These are phyloP conservation scores for Dendrocalamus latiflorus DNA, from an alignment of 202 grass and related monocot species.

Conservation along the genomic window DNA sequence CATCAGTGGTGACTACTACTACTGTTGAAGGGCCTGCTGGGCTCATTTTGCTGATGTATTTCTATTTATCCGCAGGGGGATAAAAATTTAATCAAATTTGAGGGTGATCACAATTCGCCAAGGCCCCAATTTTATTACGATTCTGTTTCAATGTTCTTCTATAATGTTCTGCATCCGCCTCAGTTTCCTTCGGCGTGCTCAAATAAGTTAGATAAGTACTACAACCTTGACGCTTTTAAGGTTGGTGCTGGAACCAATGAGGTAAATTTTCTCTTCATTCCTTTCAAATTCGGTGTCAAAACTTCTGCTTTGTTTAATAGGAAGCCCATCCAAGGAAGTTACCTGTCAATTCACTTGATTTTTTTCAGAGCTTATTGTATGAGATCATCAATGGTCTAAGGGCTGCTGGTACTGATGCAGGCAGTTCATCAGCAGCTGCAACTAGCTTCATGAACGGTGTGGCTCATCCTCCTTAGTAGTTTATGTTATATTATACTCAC, in stretches of 20 bases:
- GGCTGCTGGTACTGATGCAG: slow-evolving; percentile 57
- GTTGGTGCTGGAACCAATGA: slow-evolving; percentile 62
- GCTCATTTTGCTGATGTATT: slow-evolving; percentile 15
- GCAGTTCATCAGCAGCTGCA: slow-evolving; percentile 79
- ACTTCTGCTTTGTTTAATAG: background rate
- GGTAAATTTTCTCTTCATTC: slow-evolving; percentile 44
- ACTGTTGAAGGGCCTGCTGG: background rate
- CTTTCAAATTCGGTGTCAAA: slow-evolving; percentile 12
- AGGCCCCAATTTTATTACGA: slow-evolving; percentile 99
- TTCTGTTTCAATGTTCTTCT: too few species aligned
- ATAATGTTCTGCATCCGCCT: slow-evolving; percentile 81
- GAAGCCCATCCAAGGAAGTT: slow-evolving; percentile 1
- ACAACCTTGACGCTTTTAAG: slow-evolving; percentile 69
- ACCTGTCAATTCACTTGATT: slow-evolving; percentile 19
- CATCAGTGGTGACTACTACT: background rate
- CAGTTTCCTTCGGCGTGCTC: slow-evolving; percentile 66
- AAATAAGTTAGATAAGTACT: slow-evolving; percentile 84
- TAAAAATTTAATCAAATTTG: slow-evolving; percentile 99
- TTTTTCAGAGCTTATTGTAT: slow-evolving; percentile 79
- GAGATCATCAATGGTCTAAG: slow-evolving; percentile 92
- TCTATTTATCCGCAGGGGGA: slow-evolving; percentile 62
- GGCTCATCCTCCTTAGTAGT: background rate
- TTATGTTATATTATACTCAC: background rate
- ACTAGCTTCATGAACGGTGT: slow-evolving; percentile 59
- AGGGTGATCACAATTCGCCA: slow-evolving; percentile 90